Base-by-base conservation (phyloP, 345 rosid species). In the Linum usitatissimum region DNA sequence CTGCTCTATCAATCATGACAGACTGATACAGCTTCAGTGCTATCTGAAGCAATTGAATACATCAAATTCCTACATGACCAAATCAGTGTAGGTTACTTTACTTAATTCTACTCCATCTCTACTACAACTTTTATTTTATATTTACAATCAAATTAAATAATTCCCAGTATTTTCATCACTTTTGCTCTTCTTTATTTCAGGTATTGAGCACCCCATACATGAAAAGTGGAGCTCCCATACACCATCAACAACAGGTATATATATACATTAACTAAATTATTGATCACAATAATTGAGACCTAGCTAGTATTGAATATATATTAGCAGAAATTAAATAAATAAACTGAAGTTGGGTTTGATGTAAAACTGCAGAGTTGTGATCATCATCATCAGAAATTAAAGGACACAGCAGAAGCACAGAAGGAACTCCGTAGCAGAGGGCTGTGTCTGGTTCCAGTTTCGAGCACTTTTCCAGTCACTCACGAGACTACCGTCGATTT, bases 21-120 rank as follows among this genome's bases (percentile, higher is more conserved):
- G 99, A 94, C 99, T 68, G 99, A 94, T 77, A 90, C 99, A 61
- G 99, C 99, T 65, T 94, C 99, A 15, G 99, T 94, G 83, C 99
- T 94, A 36, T 83, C 97, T 39, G 99, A 94, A 79, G 97, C 91
- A 48, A 86, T 94, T 69, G 97, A 86, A 70, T 88, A 90, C 85
- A 90, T 94, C 80, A 90, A 90, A 73, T 94, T 90, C 80, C 84
- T 88, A 73, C 99, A 94, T 77, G 89, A 83, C 31, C 97, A 94
- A 83, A 84, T 94, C 67, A 64, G 71, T 40, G 99, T 94, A 83
- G 81, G 97, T 80, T 62, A 19, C 62, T n/a, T 80, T 62, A 19
- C 28, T 23, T 23, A 23, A 23, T 23, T 23, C 28, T 23, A 1
- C 28, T 23, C 28, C 28, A 2, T 23, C 28, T 23, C 28, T 23